These are phyloP conservation scores for Micractinium sp. DNA, from an alignment of 139 green algal species.

Conservation along the genomic window DNA sequence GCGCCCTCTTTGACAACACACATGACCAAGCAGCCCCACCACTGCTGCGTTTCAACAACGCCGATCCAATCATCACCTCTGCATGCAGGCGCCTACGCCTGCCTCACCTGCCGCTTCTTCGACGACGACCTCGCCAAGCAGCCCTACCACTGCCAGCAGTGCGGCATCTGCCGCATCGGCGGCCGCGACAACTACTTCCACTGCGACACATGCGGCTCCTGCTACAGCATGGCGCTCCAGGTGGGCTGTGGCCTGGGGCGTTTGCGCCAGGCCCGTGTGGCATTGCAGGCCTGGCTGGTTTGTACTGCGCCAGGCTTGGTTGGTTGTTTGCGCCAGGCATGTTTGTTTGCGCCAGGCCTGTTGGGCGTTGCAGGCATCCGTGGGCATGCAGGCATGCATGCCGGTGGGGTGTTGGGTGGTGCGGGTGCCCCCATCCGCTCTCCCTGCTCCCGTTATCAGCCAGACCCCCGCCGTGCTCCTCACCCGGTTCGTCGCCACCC, in stretches of 20 bases:
- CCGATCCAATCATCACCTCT: too few species aligned
- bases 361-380: too few species aligned
- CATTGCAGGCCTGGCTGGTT: too few species aligned
- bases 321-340: too few species aligned
- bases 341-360: too few species aligned
- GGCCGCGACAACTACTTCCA: slow-evolving; percentile 94
- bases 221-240: slow-evolving; percentile 75
- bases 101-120: slow-evolving; percentile 81
- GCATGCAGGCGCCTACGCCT: slow-evolving; percentile 64
- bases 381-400: too few species aligned
- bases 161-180: slow-evolving; percentile 71
- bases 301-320: too few species aligned
- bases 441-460: too few species aligned
- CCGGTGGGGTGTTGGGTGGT: too few species aligned
- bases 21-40: slow-evolving; percentile 84
- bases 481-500: not conserved
- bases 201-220: slow-evolving; percentile 91
- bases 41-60: too few species aligned
- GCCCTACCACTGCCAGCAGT: slow-evolving; percentile 89
- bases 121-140: slow-evolving; percentile 88
- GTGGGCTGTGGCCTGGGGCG: not conserved
- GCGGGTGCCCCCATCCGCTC: not conserved
- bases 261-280: not conserved
- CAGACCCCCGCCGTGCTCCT: too few species aligned
- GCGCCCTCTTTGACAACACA: slow-evolving; percentile 92